Conservation (phyloP, 2,329 filamentous ascomycete genomes). For the Blumeria hordei region DNA sequence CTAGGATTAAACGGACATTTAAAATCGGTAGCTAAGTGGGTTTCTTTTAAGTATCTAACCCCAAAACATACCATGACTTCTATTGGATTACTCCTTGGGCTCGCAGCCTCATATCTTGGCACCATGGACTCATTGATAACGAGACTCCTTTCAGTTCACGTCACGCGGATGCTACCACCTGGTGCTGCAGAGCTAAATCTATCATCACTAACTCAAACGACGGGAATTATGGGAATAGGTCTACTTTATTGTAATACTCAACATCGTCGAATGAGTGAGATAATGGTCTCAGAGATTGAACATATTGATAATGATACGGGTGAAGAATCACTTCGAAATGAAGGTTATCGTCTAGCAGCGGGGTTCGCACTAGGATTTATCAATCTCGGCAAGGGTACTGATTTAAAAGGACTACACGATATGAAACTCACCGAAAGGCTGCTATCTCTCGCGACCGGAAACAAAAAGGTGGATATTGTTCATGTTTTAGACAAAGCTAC, state of each 20-base stretch:
- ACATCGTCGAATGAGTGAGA: conserved; percentile 93
- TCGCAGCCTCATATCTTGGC: conserved; percentile 82
- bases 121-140: conserved; percentile 96
- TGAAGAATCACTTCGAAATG: conserved; percentile 64
- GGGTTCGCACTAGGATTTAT: conserved; percentile 87
- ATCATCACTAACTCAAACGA: conserved; percentile 80
- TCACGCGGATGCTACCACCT: conserved; percentile 76
- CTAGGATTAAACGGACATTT: conserved; percentile 85
- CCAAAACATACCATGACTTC: conserved; percentile 99
- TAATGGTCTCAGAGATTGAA: conserved; percentile 95
- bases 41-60: conserved; percentile 96
- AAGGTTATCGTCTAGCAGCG: conserved; percentile 87
- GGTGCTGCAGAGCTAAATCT: conserved; percentile 88
- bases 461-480: conserved; percentile 75
- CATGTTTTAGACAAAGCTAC: conserved; percentile 85
- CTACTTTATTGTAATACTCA: conserved; percentile 85
- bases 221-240: conserved; percentile 91
- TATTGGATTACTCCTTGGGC: conserved; percentile 72
- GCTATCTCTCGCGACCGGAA: conserved; percentile 61
- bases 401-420: conserved; percentile 72
- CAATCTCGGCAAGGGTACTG: conserved; percentile 75
- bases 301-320: conserved; percentile 60
- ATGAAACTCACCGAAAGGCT: conserved; percentile 83
- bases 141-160: conserved; percentile 77
- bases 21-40: conserved; percentile 88